These are phyloP conservation scores for Annulohypoxylon moriforme DNA, from an alignment of 495 filamentous ascomycete genomes.

Conservation along the genomic window DNA sequence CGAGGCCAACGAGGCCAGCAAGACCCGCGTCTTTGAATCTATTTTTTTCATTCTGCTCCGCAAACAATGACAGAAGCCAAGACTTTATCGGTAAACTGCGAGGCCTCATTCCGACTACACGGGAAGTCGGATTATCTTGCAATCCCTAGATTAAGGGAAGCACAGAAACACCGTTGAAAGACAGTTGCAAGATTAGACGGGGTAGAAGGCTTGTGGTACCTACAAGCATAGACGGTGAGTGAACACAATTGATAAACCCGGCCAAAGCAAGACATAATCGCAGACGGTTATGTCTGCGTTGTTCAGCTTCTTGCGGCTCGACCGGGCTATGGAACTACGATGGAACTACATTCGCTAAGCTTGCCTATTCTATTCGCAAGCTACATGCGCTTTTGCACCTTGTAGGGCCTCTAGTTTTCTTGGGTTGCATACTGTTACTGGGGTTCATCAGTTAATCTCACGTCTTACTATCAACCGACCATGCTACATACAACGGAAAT, in stretches of 20 bases:
- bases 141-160: not conserved
- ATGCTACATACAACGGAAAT: conserved; percentile 5
- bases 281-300: conserved; percentile 15
- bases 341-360: conserved; percentile 27
- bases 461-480: conserved; percentile 14
- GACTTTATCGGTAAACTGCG: conserved; percentile 28
- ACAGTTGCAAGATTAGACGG: conserved; percentile 1
- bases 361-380: conserved; percentile 4
- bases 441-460: conserved; percentile 1
- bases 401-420: conserved; percentile 16
- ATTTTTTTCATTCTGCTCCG: conserved; percentile 9
- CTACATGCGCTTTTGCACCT: conserved; percentile 9
- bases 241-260: not conserved
- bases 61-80: conserved; percentile 41
- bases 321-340: conserved; percentile 18
- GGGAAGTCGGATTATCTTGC: not conserved
- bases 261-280: not conserved
- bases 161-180: not conserved
- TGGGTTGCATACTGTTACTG: not conserved
- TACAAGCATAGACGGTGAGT: not conserved
- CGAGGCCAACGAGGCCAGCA: not conserved
- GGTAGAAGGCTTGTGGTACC: not conserved
- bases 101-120: conserved; percentile 10
- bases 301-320: conserved; percentile 37
- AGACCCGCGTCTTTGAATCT: not conserved